Conservation (phyloP, 108 stramenopile genomes). For the Stephanodiscus minutulus region DNA sequence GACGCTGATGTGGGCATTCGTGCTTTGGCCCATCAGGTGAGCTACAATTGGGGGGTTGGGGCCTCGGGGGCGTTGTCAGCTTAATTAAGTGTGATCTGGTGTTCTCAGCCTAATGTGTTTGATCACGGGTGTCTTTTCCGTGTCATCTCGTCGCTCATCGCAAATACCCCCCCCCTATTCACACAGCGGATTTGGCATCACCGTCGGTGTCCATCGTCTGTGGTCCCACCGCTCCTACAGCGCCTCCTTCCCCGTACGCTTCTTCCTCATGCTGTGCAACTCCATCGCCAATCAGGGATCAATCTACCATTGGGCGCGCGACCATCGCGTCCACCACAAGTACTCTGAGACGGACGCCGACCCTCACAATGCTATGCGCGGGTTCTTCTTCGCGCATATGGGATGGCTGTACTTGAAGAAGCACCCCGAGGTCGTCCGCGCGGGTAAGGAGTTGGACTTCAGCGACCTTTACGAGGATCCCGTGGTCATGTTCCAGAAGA, state of each 20-base stretch:
- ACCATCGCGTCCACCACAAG: conserved; percentile 99
- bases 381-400: conserved; percentile 99
- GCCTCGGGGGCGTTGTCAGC: neutral
- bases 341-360: conserved; percentile 97
- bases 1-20: conserved; percentile 93
- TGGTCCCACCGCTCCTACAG: conserved; percentile 98
- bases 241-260: conserved; percentile 79
- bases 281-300: conserved; percentile 98
- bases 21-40: conserved; percentile 96
- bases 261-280: conserved; percentile 96
- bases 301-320: conserved; percentile 98
- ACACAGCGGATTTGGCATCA: conserved; percentile 95
- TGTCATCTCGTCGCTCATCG: conserved; percentile 6
- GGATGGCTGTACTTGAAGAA: conserved; percentile 99
- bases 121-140: too few relatives aligned
- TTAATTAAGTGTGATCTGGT: neutral
- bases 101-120: too few relatives aligned
- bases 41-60: conserved; percentile 19
- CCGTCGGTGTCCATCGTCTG: conserved; percentile 96
- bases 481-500: conserved; percentile 91
- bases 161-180: neutral
- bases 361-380: conserved; percentile 98
- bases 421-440: conserved; percentile 93
- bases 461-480: conserved; percentile 92
- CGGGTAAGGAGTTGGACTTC: conserved; percentile 94